A percentile compares a stretch with the other conserved stretches of the same genome.
Conservation (phyloP, 352 stramenopile genomes). For the Phytopythium cucurbitacearum region DNA sequence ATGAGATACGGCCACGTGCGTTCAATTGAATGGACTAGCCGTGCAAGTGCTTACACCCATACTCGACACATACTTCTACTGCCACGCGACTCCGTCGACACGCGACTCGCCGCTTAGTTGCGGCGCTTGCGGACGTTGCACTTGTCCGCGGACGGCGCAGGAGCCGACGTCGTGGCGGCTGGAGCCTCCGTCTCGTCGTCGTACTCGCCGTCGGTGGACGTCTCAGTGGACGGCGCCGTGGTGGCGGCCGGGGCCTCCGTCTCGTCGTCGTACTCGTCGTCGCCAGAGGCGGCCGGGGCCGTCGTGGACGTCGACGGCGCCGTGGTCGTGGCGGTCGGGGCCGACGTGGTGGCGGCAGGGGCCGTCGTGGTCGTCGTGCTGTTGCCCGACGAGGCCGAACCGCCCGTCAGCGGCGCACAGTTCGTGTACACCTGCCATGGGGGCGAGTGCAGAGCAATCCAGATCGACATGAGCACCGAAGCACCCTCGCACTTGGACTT, state of each 20-base stretch:
- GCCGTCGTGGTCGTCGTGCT: background rate
- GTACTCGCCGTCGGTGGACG: constrained; percentile 4
- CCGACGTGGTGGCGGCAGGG: background rate
- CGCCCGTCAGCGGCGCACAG: constrained; percentile 12
- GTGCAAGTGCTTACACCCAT: too few relatives aligned
- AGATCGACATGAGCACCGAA: constrained; percentile 17
- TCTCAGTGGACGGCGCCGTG: background rate
- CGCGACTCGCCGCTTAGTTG: constrained; percentile 19
- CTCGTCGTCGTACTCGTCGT: constrained; percentile 6
- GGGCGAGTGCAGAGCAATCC: constrained; percentile 24
- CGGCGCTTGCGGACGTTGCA: constrained; percentile 26
- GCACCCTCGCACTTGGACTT: constrained; percentile 22
- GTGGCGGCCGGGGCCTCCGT: constrained; percentile 4
- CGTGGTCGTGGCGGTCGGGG: constrained; percentile 8
- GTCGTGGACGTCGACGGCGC: background rate
- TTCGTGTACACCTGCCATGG: constrained; percentile 33
- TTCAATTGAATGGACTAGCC: background rate
- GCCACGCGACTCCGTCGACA: constrained; percentile 11
- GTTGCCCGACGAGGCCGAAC: background rate
- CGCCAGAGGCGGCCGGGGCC: background rate
- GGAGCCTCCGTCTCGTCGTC: constrained; percentile 10
- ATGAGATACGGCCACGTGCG: background rate
- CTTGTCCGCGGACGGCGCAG: constrained; percentile 17
- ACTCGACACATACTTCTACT: background rate
- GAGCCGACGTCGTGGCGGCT: constrained; percentile 6